Percentiles rank a stretch among this genome's conserved stretches.
Evolutionary conservation across 257 asterid genomes (phyloP).

Genomic region (Penstemon barbatus): DNA sequence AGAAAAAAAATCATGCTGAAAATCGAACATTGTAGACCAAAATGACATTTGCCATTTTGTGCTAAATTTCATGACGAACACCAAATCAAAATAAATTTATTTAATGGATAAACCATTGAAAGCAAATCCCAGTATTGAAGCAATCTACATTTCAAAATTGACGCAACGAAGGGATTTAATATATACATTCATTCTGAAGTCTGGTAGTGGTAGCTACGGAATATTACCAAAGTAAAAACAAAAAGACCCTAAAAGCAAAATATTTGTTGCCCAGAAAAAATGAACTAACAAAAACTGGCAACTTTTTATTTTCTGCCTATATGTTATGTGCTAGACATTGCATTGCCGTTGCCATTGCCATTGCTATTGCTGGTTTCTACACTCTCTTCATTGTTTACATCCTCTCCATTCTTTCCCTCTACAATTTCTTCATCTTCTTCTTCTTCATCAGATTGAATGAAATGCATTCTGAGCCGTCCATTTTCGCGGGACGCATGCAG

Average conservation of each 20-base stretch:
- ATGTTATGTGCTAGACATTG: conserved; percentile 3
- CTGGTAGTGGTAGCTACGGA: no score
- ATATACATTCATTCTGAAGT: no score
- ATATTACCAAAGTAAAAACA: not conserved
- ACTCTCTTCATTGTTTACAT: conserved; percentile 18
- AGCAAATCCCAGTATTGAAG: no score
- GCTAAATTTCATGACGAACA: no score
- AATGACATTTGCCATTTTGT: no score
- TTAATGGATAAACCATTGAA: no score
- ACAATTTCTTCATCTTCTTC: conserved; percentile 8
- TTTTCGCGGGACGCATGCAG: conserved; percentile 78
- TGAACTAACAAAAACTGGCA: conserved; percentile 18
- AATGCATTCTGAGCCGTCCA: conserved; percentile 66
- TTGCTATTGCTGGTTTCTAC: not conserved
- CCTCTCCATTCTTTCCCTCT: conserved; percentile 18
- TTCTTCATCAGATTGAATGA: conserved; percentile 64
- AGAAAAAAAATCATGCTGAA: no score
- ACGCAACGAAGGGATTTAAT: no score
- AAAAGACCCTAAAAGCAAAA: not conserved
- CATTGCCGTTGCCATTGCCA: no score
- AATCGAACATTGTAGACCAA: no score
- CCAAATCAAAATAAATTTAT: no score
- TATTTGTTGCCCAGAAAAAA: conserved; percentile 22
- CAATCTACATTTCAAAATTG: no score
- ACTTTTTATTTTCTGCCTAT: conserved; percentile 12